Conservation (phyloP, 352 stramenopile species). For the Phytophthora cryptogea region DNA sequence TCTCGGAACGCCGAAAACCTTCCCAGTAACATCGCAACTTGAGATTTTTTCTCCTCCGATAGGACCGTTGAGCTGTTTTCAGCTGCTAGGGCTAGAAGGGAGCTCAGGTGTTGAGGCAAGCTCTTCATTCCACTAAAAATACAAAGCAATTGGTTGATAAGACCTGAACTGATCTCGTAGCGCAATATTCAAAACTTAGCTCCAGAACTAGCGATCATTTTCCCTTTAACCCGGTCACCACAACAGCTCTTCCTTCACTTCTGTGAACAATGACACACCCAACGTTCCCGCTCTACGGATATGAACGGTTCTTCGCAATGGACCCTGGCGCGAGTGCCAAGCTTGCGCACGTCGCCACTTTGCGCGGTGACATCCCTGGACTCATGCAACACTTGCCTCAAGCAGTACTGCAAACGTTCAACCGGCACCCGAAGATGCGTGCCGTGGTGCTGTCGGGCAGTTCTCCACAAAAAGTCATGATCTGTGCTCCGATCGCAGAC, state of each 20-base stretch:
- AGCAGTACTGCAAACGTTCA: conserved; percentile 57
- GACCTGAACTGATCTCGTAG: conserved; percentile 8
- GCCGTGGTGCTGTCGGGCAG: conserved; percentile 43
- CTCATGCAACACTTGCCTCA: conserved; percentile 44
- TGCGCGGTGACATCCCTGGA: conserved; percentile 46
- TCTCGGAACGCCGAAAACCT: neutral
- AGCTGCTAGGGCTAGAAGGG: neutral
- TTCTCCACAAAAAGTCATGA: conserved; percentile 52
- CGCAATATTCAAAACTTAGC: neutral
- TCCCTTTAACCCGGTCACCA: conserved; percentile 7
- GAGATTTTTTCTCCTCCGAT: conserved; percentile 4
- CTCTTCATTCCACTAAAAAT: conserved; percentile 28
- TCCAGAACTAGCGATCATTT: conserved; percentile 5
- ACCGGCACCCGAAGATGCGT: conserved; percentile 65
- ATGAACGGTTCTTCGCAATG: conserved; percentile 77
- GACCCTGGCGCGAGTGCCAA: conserved; percentile 44
- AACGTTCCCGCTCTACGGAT: conserved; percentile 62
- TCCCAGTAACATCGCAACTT: conserved; percentile 8
- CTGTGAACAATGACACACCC: conserved; percentile 26
- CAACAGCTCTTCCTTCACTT: neutral
- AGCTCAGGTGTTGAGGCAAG: conserved; percentile 17
- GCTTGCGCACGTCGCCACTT: conserved; percentile 53
- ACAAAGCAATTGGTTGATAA: conserved; percentile 12
- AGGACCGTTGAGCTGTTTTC: conserved; percentile 13
- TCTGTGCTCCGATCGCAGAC: conserved; percentile 51